These are phyloP conservation scores for Colletotrichum tamarilloi DNA, from an alignment of 2,329 filamentous ascomycete species.

Conservation along the genomic window DNA sequence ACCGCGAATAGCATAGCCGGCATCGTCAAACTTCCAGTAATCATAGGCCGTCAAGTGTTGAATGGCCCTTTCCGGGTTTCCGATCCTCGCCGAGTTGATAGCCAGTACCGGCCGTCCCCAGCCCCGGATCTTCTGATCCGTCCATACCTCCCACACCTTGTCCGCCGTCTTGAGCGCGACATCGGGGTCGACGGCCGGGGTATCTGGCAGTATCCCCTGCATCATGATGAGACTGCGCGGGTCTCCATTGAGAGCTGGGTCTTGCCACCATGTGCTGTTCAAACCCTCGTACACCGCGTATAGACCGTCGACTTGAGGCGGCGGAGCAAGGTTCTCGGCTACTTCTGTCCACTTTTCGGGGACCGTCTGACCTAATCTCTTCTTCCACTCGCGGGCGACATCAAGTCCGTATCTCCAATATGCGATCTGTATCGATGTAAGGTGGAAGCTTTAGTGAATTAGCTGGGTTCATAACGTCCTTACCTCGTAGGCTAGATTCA, in stretches of 20 bases:
- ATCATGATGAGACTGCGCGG: constrained; percentile 59
- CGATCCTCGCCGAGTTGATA: constrained; percentile 56
- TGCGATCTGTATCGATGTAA: constrained; percentile 44
- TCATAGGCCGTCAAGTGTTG: constrained; percentile 53
- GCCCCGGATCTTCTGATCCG: constrained; percentile 53
- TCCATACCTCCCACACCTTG: constrained; percentile 53
- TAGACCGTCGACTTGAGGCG: constrained; percentile 60
- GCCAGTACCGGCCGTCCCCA: constrained; percentile 60
- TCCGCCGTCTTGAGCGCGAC: constrained; percentile 50
- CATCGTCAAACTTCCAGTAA: constrained; percentile 55
- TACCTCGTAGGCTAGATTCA: constrained; percentile 69
- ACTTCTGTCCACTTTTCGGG: constrained; percentile 61
- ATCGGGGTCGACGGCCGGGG: constrained; percentile 48
- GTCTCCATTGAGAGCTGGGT: constrained; percentile 49
- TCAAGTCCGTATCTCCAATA: constrained; percentile 72
- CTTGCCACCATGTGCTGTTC: constrained; percentile 54
- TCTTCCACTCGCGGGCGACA: constrained; percentile 64
- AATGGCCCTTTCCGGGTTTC: constrained; percentile 54
- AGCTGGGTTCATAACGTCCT: neutral
- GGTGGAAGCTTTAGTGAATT: neutral
- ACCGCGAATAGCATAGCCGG: constrained; percentile 46
- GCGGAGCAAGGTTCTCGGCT: constrained; percentile 60
- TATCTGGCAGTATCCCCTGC: constrained; percentile 55
- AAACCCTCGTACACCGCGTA: constrained; percentile 67
- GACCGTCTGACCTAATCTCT: constrained; percentile 53